Conservation (phyloP, 306 rosid genomes). For the Parietaria judaica region DNA sequence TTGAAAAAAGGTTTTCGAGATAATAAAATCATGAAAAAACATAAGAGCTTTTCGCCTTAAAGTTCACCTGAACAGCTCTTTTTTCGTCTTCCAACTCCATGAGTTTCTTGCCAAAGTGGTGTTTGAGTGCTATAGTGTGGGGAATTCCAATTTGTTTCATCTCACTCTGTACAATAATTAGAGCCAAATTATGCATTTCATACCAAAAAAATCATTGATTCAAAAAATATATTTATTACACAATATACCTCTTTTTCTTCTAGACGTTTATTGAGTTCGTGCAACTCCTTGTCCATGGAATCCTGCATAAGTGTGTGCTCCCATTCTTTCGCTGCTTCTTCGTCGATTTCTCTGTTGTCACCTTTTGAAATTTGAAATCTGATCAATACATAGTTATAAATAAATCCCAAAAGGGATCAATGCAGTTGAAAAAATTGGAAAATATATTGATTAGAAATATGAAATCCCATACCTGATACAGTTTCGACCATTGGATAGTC, state of each 20-base stretch:
- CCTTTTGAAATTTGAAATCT: constrained; percentile 41
- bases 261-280: constrained; percentile 88
- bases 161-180: constrained; percentile 54
- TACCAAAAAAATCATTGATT: neutral
- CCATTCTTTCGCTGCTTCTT: constrained; percentile 95
- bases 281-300: constrained; percentile 92
- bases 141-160: constrained; percentile 83
- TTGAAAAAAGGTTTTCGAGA: constrained; percentile 23
- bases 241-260: constrained; percentile 81
- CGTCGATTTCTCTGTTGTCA: constrained; percentile 75
- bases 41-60: constrained; percentile 10
- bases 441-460: constrained; percentile 15
- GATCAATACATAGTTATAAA: neutral
- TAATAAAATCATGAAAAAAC: constrained; percentile 15
- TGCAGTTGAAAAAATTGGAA: neutral
- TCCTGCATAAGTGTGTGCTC: constrained; percentile 94
- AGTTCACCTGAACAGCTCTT: constrained; percentile 73
- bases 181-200: constrained; percentile 3
- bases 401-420: neutral
- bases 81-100: constrained; percentile 94
- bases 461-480: constrained; percentile 40
- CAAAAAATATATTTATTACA: neutral
- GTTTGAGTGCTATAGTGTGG: constrained; percentile 79
- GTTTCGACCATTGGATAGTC: constrained; percentile 80
- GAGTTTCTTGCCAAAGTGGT: constrained; percentile 94